Evolutionary conservation across 1,284 basidiomycete species (phyloP).

Genomic region (Peniophora sp.): DNA sequence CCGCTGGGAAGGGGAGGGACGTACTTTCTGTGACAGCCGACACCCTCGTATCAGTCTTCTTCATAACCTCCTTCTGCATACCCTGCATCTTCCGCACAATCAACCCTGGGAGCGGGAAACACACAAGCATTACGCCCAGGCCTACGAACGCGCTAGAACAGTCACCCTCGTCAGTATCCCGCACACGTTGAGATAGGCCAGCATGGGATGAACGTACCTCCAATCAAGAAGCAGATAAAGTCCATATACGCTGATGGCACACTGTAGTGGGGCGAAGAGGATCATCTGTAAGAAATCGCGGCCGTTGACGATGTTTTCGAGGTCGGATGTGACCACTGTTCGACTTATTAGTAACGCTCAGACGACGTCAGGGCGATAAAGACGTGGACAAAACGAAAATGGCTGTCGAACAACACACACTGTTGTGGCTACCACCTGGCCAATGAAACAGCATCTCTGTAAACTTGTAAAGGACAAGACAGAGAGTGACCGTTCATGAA

Average conservation of each 20-base stretch:
- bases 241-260: conserved; percentile 34
- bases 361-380: too few species aligned
- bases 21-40: conserved; percentile 40
- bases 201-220: background rate
- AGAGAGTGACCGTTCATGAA: too few species aligned
- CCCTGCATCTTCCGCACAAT: conserved; percentile 21
- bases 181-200: background rate
- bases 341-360: too few species aligned
- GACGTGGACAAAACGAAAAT: too few species aligned
- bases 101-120: conserved; percentile 43
- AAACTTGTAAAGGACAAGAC: too few species aligned
- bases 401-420: too few species aligned
- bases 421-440: too few species aligned
- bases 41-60: conserved; percentile 39
- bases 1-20: conserved; percentile 6
- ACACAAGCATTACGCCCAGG: conserved; percentile 40
- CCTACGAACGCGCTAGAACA: conserved; percentile 40
- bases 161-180: background rate
- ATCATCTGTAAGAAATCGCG: conserved; percentile 5
- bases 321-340: conserved; percentile 3
- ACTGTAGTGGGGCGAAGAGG: background rate
- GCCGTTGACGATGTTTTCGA: conserved; percentile 8
- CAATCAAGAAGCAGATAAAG: background rate
- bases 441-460: too few species aligned
- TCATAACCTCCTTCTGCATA: conserved; percentile 21